Percentiles rank a stretch among this genome's conserved stretches.
Conservation (phyloP, 495 filamentous ascomycete genomes). For the Evansstolkia leycettana region DNA sequence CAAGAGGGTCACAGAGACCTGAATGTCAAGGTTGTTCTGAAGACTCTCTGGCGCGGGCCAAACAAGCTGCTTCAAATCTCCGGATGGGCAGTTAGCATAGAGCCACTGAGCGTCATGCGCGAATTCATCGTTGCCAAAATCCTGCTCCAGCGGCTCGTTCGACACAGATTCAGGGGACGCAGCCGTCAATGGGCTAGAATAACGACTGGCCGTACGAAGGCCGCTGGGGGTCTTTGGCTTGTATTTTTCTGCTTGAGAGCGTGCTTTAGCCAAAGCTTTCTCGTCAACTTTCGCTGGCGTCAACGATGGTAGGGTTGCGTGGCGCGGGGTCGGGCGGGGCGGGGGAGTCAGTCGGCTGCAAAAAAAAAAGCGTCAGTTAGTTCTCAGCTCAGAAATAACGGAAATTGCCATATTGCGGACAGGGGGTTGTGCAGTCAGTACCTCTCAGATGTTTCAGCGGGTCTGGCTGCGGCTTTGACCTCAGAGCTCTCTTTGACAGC, state of each 20-base stretch:
- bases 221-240: slow-evolving; percentile 37
- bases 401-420: too few relatives aligned
- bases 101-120: slow-evolving; percentile 16
- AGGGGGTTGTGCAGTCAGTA: too few relatives aligned
- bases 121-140: slow-evolving; percentile 17
- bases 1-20: too few relatives aligned
- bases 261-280: slow-evolving; percentile 19
- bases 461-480: too few relatives aligned
- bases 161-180: slow-evolving; percentile 7
- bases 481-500: too few relatives aligned
- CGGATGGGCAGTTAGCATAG: slow-evolving; percentile 16
- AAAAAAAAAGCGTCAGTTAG: too few relatives aligned
- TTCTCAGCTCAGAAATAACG: too few relatives aligned
- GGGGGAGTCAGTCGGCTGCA: slow-evolving; percentile 1
- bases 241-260: slow-evolving; percentile 28
- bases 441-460: too few relatives aligned
- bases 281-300: slow-evolving; percentile 11
- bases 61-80: slow-evolving; percentile 10
- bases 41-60: slow-evolving; percentile 11
- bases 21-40: slow-evolving; percentile 4
- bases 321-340: slow-evolving; percentile 5
- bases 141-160: slow-evolving; percentile 1
- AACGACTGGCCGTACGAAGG: slow-evolving; percentile 27
- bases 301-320: slow-evolving; percentile 6
- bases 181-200: slow-evolving; percentile 17